Evolutionary conservation across 768 basidiomycete species (phyloP).

Genomic region (Rhizopogon roseolus): DNA sequence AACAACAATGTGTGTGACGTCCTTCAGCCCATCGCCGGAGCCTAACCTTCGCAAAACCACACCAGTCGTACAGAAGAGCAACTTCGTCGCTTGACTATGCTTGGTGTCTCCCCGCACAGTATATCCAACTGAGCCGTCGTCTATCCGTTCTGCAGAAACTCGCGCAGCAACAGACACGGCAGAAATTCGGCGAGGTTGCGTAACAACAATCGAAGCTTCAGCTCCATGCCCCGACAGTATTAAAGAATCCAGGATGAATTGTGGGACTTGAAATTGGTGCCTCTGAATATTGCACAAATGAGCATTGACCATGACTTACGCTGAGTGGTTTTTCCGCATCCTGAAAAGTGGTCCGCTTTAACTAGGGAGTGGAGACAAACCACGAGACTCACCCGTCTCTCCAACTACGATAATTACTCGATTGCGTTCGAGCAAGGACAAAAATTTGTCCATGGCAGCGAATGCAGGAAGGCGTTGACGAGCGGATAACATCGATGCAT

Average conservation of each 20-base stretch:
- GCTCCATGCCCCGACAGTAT: constrained; percentile 60
- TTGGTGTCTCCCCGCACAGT: constrained; percentile 85
- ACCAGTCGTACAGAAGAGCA: constrained; percentile 92
- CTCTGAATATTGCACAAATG: neutral
- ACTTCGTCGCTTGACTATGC: constrained; percentile 57
- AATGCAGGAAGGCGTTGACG: constrained; percentile 77
- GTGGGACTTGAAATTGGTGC: constrained; percentile 55
- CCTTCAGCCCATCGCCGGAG: constrained; percentile 63
- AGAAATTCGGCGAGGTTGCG: constrained; percentile 86
- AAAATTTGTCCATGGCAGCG: constrained; percentile 56
- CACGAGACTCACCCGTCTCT: constrained; percentile 61
- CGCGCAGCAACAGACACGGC: constrained; percentile 86
- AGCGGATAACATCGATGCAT: constrained; percentile 47
- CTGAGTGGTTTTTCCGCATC: constrained; percentile 91
- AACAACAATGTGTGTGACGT: constrained; percentile 81
- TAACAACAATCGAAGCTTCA: constrained; percentile 71
- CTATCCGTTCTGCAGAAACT: constrained; percentile 74
- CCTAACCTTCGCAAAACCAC: constrained; percentile 79
- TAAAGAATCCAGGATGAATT: constrained; percentile 83
- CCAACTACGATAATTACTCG: constrained; percentile 83
- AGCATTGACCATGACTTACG: constrained; percentile 32
- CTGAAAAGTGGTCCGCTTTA: constrained; percentile 25
- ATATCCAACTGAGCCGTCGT: constrained; percentile 82
- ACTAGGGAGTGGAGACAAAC: neutral
- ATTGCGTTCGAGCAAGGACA: constrained; percentile 49